A percentile compares a stretch with the other conserved stretches of the same genome.
These are phyloP conservation scores for Solanum rostratum DNA, from an alignment of 257 asterid genomes.

Conservation along the genomic window DNA sequence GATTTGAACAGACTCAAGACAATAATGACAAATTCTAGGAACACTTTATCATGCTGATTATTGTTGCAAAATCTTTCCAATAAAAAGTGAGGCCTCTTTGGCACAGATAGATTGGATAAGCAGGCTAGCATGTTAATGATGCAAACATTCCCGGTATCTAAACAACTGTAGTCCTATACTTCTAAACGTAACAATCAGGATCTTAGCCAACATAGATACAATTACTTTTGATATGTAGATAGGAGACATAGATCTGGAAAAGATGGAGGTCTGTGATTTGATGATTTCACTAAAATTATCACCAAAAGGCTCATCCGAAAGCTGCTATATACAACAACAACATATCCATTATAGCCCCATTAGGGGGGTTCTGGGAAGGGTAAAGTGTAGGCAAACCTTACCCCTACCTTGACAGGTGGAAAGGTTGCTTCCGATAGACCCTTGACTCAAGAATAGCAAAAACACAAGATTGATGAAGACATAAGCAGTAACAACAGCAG, in stretches of 20 bases:
- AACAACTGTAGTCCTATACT: background rate
- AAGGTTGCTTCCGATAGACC: background rate
- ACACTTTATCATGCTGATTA: background rate
- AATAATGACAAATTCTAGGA: background rate
- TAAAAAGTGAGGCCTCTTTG: background rate
- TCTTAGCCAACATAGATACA: background rate
- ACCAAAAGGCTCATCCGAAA: background rate
- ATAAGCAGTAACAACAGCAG: background rate
- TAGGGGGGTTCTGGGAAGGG: background rate
- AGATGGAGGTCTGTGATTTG: background rate
- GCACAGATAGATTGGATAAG: background rate
- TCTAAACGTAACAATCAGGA: background rate
- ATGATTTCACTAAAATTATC: background rate
- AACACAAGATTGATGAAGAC: background rate
- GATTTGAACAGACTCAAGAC: background rate
- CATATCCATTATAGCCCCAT: background rate
- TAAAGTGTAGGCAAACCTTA: background rate
- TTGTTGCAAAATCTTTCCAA: background rate
- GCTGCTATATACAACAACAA: background rate
- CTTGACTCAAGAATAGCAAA: background rate
- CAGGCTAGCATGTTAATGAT: background rate
- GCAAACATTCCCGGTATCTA: background rate
- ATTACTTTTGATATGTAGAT: background rate
- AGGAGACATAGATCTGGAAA: background rate
- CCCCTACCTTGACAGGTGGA: background rate